Percentiles rank a stretch among this genome's conserved stretches.
phyloP scores from a whole-genome alignment of 169 alveolate genomes.

The Neospora caninum region DNA sequence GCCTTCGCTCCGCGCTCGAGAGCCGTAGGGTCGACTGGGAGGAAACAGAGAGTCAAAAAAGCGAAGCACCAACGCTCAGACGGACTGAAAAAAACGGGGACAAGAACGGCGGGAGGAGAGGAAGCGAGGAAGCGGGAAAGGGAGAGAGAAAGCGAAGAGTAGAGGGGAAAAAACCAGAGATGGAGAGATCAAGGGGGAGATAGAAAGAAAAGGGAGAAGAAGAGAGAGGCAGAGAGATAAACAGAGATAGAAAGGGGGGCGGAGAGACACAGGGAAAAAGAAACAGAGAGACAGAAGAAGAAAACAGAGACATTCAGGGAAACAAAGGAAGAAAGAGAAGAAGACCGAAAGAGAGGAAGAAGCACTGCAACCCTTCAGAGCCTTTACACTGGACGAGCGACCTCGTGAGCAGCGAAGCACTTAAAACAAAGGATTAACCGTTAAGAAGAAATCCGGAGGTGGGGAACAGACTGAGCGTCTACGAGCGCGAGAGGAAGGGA shows the following conservation, averaged over 20 bases:
- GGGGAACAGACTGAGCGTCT: too few relatives aligned
- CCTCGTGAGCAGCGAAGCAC: too few relatives aligned
- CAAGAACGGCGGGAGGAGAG: not conserved
- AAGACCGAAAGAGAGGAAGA: too few relatives aligned
- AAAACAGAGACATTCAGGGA: too few relatives aligned
- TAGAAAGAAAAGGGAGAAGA: not conserved
- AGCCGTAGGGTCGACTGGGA: slow-evolving; percentile 96
- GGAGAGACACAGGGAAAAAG: too few relatives aligned
- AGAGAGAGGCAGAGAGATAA: slow-evolving; percentile 44
- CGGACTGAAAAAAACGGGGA: not conserved
- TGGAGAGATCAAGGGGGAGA: not conserved
- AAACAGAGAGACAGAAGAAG: too few relatives aligned
- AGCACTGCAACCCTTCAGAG: too few relatives aligned
- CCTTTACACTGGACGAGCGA: too few relatives aligned
- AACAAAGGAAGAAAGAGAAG: too few relatives aligned
- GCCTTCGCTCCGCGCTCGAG: slow-evolving; percentile 99
- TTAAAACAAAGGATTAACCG: too few relatives aligned
- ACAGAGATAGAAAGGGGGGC: not conserved
- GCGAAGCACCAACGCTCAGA: not conserved
- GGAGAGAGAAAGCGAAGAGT: not conserved
- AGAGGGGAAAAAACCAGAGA: not conserved
- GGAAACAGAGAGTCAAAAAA: slow-evolving; percentile 18
- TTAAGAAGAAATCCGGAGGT: too few relatives aligned
- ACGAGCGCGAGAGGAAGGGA: not conserved
- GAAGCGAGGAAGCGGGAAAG: not conserved